Percentiles rank a stretch among this genome's conserved stretches.
Conservation (phyloP, 1,139 yeast species). For the Candida smagusa region DNA sequence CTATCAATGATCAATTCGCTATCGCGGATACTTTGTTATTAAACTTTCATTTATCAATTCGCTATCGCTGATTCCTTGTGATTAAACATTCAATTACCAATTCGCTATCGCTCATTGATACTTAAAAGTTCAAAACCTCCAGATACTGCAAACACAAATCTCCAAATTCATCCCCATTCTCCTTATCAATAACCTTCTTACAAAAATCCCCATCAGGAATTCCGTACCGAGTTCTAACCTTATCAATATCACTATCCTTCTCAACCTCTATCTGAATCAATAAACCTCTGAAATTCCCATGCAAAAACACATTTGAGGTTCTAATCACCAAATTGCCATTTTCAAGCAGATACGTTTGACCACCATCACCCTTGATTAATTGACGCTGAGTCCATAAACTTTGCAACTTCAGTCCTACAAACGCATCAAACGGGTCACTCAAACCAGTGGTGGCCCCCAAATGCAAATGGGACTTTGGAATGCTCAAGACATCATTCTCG, state of each 20-base stretch:
- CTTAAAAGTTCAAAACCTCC: constrained; percentile 39
- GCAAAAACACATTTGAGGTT: constrained; percentile 69
- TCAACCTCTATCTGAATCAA: constrained; percentile 52
- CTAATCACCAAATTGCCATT: constrained; percentile 48
- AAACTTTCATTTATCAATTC: no score
- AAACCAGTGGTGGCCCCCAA: constrained; percentile 48
- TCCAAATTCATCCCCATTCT: constrained; percentile 31
- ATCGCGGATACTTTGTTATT: no score
- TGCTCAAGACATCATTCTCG: constrained; percentile 28
- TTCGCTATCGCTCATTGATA: neutral
- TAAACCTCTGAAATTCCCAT: constrained; percentile 72
- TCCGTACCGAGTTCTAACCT: constrained; percentile 33
- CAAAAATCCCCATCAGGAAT: constrained; percentile 43
- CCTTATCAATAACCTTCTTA: constrained; percentile 28
- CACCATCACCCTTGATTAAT: constrained; percentile 75
- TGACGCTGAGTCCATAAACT: constrained; percentile 73
- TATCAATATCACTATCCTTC: constrained; percentile 16
- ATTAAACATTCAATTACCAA: no score
- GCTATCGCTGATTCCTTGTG: no score
- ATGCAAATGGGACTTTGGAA: constrained; percentile 39
- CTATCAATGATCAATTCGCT: no score
- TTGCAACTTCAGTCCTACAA: constrained; percentile 57
- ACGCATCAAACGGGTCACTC: constrained; percentile 47
- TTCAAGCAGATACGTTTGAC: constrained; percentile 55
- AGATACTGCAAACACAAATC: constrained; percentile 49